Evolutionary conservation across 208 protist species (phyloP).

Genomic region (Leishmania major): DNA sequence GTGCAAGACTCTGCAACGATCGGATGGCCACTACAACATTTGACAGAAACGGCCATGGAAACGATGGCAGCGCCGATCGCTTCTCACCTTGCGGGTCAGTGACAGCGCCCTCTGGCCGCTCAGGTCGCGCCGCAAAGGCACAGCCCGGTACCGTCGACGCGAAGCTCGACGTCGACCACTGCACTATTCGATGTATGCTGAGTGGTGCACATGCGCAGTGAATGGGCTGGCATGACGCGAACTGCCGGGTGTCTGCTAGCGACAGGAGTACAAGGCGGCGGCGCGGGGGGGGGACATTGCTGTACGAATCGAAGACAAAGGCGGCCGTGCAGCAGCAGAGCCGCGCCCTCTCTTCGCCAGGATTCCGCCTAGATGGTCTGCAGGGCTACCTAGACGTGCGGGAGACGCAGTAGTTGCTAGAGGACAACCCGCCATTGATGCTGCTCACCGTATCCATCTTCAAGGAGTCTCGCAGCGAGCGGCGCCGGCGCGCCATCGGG

Average conservation of each 20-base stretch:
- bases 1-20: constrained; percentile 3
- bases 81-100: neutral
- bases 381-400: constrained; percentile 12
- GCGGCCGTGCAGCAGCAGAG: constrained; percentile 18
- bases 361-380: constrained; percentile 8
- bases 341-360: neutral
- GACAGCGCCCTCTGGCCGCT: too few species aligned
- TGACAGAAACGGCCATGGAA: neutral
- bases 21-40: neutral
- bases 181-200: constrained; percentile 12
- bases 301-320: constrained; percentile 22
- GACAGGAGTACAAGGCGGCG: neutral
- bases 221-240: neutral
- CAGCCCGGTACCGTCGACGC: neutral
- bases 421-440: constrained; percentile 10
- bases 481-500: neutral
- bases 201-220: constrained; percentile 10
- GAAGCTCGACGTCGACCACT: constrained; percentile 22
- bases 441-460: constrained; percentile 18
- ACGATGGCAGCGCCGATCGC: neutral
- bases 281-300: constrained; percentile 3
- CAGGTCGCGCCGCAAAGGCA: neutral
- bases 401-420: constrained; percentile 27
- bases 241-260: neutral
- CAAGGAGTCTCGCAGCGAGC: neutral